Base-by-base conservation (phyloP, 495 filamentous ascomycete species). In the Aspergillus egyptiacus region DNA sequence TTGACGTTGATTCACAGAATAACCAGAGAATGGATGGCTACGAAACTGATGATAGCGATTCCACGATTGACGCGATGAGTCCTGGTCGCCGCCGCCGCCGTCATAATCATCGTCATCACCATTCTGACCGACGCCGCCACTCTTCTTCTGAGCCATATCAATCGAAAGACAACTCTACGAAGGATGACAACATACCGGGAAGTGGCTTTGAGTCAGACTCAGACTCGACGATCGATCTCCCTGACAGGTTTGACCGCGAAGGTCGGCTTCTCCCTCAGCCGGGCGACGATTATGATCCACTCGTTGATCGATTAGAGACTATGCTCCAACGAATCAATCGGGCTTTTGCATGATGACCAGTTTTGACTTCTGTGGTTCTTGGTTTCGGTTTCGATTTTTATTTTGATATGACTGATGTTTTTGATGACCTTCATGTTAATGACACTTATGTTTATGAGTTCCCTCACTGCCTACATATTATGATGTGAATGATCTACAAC, bases 181-280 rank as follows among this genome's bases (percentile, higher is more conserved):
- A 40, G 20, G 15, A 45, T n/a, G 17, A n/a, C 36, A 40, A 19
- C 1, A 18, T 5, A 6, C 8, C 50, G 17, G 34, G 48, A 51
- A 56, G 51, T 23, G 48, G 46, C 1, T 47, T 33, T 31, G 66
- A 65, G 25, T 65, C 65, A 1, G 63, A 65, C 18, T 72, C 69
- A 3, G 73, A 77, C 20, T 65, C 73, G 19, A 78, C 75, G 3
- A 61, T 77, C 27, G 73, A 77, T 6, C 54, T 89, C 0, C 85
- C 85, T 0, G 75, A 80, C 34, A 74, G 85, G 0, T 88, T 89
- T 51, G 83, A 88, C 51, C 54, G 65, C 6, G 65, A 82, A 3
- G 84, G 85, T 1, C 67, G 70, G 17, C 78, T 73, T 1, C 60
- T 76, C 9, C 59, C 65, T 2, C 54, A 69, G 36, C 53, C 49